Conservation (phyloP, 345 rosid species). For the Acer negundo region DNA sequence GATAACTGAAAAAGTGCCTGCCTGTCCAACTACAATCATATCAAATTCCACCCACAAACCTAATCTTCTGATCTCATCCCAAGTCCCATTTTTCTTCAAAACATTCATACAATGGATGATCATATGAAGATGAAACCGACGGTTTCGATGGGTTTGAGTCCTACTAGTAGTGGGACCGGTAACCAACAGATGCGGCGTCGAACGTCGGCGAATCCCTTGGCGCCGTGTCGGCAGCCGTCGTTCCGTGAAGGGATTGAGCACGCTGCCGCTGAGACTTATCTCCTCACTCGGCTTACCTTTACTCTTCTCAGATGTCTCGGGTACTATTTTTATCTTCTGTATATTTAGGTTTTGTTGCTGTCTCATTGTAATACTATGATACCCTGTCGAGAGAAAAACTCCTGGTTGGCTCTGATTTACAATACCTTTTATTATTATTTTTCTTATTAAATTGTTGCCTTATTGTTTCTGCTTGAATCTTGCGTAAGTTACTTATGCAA, state of each 20-base stretch:
- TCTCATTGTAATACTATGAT: background rate
- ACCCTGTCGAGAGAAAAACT: background rate
- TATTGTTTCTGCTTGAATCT: background rate
- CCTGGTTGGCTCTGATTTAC: background rate
- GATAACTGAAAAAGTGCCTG: too few relatives aligned
- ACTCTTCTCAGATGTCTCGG: slow-evolving; percentile 81
- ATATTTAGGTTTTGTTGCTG: background rate
- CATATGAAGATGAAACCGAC: background rate
- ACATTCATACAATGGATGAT: too few relatives aligned
- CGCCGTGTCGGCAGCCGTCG: slow-evolving; percentile 48
- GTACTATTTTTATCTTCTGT: slow-evolving; percentile 35
- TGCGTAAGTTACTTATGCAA: background rate
- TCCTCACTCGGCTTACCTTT: slow-evolving; percentile 70
- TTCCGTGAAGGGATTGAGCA: slow-evolving; percentile 59
- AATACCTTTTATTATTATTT: too few relatives aligned
- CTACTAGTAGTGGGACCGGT: background rate
- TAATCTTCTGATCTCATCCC: too few relatives aligned
- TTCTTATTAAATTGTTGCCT: background rate
- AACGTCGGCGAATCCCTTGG: background rate
- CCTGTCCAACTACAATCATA: too few relatives aligned
- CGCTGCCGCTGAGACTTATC: slow-evolving; percentile 78
- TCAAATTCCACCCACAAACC: too few relatives aligned
- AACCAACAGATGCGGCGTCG: slow-evolving; percentile 10
- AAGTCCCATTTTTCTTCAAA: too few relatives aligned
- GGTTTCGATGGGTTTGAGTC: background rate